These are phyloP conservation scores for Phaeotremella skinneri DNA, from an alignment of 768 basidiomycete species.

Conservation along the genomic window DNA sequence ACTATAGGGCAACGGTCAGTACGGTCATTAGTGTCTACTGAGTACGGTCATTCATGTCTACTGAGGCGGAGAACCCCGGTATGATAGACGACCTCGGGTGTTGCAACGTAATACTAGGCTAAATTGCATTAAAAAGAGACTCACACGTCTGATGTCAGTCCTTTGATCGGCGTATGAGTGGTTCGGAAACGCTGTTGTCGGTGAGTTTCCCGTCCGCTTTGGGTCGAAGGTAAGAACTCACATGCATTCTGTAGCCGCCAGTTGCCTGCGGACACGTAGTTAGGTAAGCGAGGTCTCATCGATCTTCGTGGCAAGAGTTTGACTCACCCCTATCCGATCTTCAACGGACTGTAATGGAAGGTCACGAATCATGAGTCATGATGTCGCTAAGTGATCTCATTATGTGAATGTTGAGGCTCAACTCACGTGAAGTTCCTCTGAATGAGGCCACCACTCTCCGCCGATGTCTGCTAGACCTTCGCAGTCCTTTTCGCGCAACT, in stretches of 20 bases:
- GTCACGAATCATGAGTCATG: conserved; percentile 4
- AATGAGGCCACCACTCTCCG: conserved; percentile 75
- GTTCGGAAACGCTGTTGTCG: conserved; percentile 63
- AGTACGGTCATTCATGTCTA: background rate
- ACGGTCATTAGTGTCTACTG: conserved; percentile 15
- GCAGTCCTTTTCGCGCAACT: conserved; percentile 63
- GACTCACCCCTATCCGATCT: conserved; percentile 31
- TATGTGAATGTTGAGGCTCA: too few species aligned
- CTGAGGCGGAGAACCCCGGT: background rate
- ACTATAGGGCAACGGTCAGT: conserved; percentile 73
- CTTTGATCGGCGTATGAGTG: conserved; percentile 74
- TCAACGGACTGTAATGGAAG: conserved; percentile 23
- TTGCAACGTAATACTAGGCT: conserved; percentile 3
- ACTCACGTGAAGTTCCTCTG: conserved; percentile 69
- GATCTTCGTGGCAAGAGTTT: background rate
- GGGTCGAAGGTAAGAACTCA: conserved; percentile 9
- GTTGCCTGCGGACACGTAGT: conserved; percentile 7
- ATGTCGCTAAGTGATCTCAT: background rate
- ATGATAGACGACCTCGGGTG: background rate
- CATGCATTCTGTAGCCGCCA: conserved; percentile 69
- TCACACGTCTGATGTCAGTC: conserved; percentile 59
- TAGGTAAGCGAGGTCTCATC: background rate
- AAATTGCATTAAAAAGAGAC: conserved; percentile 4
- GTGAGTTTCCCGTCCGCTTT: background rate
- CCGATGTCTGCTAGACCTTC: conserved; percentile 60